A percentile compares a stretch with the other conserved stretches of the same genome.
Conservation (phyloP, 805 yeast species). For the Tetrapisispora iriomotensis region DNA sequence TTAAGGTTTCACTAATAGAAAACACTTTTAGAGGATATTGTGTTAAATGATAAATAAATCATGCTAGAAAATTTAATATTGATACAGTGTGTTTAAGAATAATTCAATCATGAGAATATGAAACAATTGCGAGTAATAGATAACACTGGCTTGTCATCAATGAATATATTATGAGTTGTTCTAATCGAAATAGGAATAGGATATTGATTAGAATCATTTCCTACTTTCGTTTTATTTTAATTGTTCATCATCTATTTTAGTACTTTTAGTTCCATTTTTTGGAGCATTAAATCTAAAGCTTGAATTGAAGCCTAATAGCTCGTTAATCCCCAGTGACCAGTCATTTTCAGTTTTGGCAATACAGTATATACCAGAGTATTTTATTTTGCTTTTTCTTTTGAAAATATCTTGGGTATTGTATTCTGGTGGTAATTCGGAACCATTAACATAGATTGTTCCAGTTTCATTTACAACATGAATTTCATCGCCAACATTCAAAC, state of each 20-base stretch:
- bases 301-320: conserved; percentile 79
- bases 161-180: too few species aligned
- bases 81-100: too few species aligned
- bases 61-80: too few species aligned
- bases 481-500: conserved; percentile 65
- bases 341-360: conserved; percentile 74
- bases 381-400: conserved; percentile 14
- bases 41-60: too few species aligned
- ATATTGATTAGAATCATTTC: too few species aligned
- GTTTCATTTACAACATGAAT: conserved; percentile 60
- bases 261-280: neutral
- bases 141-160: too few species aligned
- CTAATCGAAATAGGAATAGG: too few species aligned
- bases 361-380: conserved; percentile 69
- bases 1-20: too few species aligned
- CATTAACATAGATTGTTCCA: conserved; percentile 48
- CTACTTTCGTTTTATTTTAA: too few species aligned
- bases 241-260: neutral
- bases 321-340: conserved; percentile 88
- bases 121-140: too few species aligned
- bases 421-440: conserved; percentile 37
- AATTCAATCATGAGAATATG: too few species aligned
- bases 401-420: conserved; percentile 9
- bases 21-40: too few species aligned
- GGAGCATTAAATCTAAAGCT: conserved; percentile 49